Evolutionary conservation across 1,139 yeast genomes (phyloP), one percentile per base, ranked within the genome.

Genomic region (Suhomyces coccinellae): DNA sequence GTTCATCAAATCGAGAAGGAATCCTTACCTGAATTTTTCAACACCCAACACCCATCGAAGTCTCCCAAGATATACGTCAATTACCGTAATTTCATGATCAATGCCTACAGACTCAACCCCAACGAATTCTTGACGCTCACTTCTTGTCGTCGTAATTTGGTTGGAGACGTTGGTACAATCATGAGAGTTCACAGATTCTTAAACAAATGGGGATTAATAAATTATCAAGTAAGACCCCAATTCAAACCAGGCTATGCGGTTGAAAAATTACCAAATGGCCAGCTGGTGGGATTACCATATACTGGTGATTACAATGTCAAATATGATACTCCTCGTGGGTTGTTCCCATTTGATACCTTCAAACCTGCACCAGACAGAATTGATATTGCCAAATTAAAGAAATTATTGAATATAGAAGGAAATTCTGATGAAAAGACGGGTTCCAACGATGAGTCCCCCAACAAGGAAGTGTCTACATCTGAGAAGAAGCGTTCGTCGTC

Each of bases 121-220:
- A 84, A 85, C 57, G 99, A 93, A 65, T 91, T 88, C 59, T 75
- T 93, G 42, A 89, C 97, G 0, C 86, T 90, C 45, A 93, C 99
- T 0, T 95, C 98, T 0, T 88, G 95, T 49, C 84, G 99, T 58
- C 83, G 99, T 59, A 93, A 91, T 59, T 76, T 95, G 51, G 95
- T 90, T 17, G 99, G 99, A 34, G 99, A 95, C 70, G 98, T 91
- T 10, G 96, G 97, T 15, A 85, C 97, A 1, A 78, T 95, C 49
- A 82, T 93, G 80, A 79, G 99, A 52, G 82, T 93, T 10, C 97
- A 90, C 63, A 80, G 88, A 51, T 93, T 95, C 60, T 73, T 95
- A 52, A 91, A 83, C 60, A 88, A 87, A 64, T 95, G 99, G 99
- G 99, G 99, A 0, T 73, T 95, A 47, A 89, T 95, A 46, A 95